Evolutionary conservation across 805 yeast genomes (phyloP), one percentile per base, ranked within the genome.

Genomic region (Candida peoriensis): DNA sequence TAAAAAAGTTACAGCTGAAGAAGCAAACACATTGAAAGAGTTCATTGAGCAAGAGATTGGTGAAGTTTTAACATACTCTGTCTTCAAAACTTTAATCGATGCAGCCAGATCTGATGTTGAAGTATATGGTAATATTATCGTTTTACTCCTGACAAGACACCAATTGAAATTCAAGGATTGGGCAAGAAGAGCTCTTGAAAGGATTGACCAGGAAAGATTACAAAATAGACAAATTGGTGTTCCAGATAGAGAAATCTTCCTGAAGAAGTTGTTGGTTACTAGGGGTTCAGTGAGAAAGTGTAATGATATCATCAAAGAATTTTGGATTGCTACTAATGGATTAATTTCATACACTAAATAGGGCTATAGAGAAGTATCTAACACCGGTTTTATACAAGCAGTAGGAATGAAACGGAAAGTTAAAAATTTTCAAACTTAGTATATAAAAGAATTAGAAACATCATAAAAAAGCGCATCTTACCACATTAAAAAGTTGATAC

Each of bases 291-390:
- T 38, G 5, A 62, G 86, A 44, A 69, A 70, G 25, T 78, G 81
- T 3, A 70, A 74, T 32, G 76, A 70, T 15, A 64, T 77, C 1
- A 60, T 82, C 10, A 71, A 76, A 37, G 73, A 69, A 33, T 77
- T 80, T 57, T 82, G 89, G 89, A 57, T 80, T 16, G 66, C 70
- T 20, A 63, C 68, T 17, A 81, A 79, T 42, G 80, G 81, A 1
- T 54, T 76, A 34, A 56, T 68, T 5, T 48, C 54, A 30, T 37
- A 39, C 34, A 36, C 11, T 10, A 25, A 25, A 25, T 16, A 25
- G n/a, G 6, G 9, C 13, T 24, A 7, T 7, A n/a, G 16, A n/a
- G n/a, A n/a, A n/a, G n/a, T n/a, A n/a, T n/a, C n/a, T n/a, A n/a
- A n/a, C n/a, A n/a, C n/a, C n/a, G n/a, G n/a, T n/a, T n/a, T n/a